Conservation (phyloP, 78 protist genomes). For the Blattamonas nauphoetae region DNA sequence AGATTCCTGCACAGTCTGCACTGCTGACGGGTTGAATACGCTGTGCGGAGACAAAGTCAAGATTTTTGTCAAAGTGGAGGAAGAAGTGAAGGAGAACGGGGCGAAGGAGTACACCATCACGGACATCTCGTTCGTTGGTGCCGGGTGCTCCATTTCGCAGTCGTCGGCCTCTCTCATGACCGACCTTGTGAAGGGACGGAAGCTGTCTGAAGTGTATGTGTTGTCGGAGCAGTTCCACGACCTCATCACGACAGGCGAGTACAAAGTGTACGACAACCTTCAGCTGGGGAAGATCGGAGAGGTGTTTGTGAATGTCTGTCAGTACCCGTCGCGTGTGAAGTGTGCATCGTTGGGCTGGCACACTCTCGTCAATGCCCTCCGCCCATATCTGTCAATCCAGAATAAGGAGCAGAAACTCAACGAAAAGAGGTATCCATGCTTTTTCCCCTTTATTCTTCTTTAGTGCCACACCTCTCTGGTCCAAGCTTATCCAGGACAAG, state of each 20-base stretch:
- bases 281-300: not conserved
- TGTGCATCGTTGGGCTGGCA: constrained; percentile 15
- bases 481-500: too few species aligned
- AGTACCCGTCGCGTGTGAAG: constrained; percentile 6
- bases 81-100: not conserved
- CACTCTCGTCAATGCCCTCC: constrained; percentile 2
- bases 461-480: too few species aligned
- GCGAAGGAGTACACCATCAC: not conserved
- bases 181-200: not conserved
- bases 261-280: not conserved
- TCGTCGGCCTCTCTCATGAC: constrained; percentile 4
- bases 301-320: not conserved
- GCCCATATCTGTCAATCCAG: too few species aligned
- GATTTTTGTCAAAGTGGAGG: not conserved
- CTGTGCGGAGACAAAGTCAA: not conserved
- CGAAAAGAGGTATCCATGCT: too few species aligned
- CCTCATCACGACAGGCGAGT: constrained; percentile 6
- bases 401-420: too few species aligned
- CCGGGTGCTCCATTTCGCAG: constrained; percentile 14
- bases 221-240: not conserved
- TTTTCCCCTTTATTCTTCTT: too few species aligned
- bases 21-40: not conserved
- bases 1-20: not conserved
- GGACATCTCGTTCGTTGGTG: not conserved
- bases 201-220: not conserved